Evolutionary conservation across 2,329 filamentous ascomycete species (phyloP).

Genomic region (Elsinoe perseae): DNA sequence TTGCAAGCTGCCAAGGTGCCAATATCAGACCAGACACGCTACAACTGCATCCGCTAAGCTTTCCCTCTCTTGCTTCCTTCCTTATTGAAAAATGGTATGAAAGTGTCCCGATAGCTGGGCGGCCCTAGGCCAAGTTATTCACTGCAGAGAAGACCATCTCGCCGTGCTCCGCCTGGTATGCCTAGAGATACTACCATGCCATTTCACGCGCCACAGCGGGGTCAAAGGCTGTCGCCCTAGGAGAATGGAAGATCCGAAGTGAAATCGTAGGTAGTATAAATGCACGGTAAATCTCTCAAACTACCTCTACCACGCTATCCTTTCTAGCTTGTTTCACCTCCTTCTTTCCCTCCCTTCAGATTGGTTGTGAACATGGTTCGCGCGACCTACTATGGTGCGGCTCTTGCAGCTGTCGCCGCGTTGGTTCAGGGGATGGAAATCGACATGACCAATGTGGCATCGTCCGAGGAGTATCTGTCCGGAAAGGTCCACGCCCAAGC

Average conservation of each 20-base stretch:
- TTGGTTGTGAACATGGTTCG: slow-evolving; percentile 9
- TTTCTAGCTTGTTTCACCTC: slow-evolving; percentile 9
- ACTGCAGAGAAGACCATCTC: not conserved
- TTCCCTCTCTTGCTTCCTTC: slow-evolving; percentile 9
- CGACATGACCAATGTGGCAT: slow-evolving; percentile 12
- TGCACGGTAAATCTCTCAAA: slow-evolving; percentile 12
- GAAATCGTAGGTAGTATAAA: not conserved
- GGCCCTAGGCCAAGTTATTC: not conserved
- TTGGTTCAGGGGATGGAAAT: slow-evolving; percentile 7
- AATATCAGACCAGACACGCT: slow-evolving; percentile 3
- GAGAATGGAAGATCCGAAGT: slow-evolving; percentile 3
- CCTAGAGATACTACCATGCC: slow-evolving; percentile 14
- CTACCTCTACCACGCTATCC: slow-evolving; percentile 7
- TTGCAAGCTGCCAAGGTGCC: slow-evolving; percentile 6
- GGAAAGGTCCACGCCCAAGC: slow-evolving; percentile 21
- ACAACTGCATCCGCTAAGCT: not conserved
- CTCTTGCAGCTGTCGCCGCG: slow-evolving; percentile 4
- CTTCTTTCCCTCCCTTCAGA: not conserved
- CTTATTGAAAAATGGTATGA: not conserved
- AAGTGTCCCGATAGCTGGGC: slow-evolving; percentile 3
- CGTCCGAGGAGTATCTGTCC: slow-evolving; percentile 21
- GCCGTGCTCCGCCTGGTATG: not conserved
- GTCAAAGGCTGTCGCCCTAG: not conserved
- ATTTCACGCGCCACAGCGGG: slow-evolving; percentile 8
- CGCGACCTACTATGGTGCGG: slow-evolving; percentile 9